phyloP scores from a whole-genome alignment of 2,329 filamentous ascomycete genomes.

The Xylariomycetidae sp. region DNA sequence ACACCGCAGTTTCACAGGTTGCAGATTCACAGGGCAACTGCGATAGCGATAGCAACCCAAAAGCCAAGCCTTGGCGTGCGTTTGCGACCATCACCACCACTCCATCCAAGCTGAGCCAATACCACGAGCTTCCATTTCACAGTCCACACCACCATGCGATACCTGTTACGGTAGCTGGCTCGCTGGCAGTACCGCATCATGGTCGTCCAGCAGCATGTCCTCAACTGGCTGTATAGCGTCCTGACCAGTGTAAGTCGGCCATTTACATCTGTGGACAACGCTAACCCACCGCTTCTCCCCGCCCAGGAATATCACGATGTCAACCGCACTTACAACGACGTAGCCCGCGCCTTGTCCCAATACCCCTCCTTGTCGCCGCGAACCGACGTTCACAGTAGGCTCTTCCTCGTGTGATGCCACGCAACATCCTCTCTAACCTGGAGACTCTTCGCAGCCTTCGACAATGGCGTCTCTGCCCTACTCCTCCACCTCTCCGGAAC shows the following conservation, averaged over 20 bases:
- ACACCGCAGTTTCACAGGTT: too few species aligned
- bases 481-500: slow-evolving; percentile 84
- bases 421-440: slow-evolving; percentile 5
- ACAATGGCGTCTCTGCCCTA: slow-evolving; percentile 79
- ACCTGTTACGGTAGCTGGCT: slow-evolving; percentile 14
- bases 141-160: slow-evolving; percentile 9
- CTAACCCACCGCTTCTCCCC: slow-evolving; percentile 3
- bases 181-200: slow-evolving; percentile 31
- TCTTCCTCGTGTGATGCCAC: slow-evolving; percentile 4
- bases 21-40: too few species aligned
- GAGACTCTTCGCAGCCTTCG: too few species aligned
- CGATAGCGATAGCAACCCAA: too few species aligned
- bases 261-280: slow-evolving; percentile 4
- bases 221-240: slow-evolving; percentile 94
- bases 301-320: slow-evolving; percentile 85
- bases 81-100: too few species aligned
- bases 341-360: slow-evolving; percentile 72
- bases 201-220: slow-evolving; percentile 79
- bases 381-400: slow-evolving; percentile 90
- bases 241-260: slow-evolving; percentile 61
- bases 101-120: too few species aligned
- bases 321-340: slow-evolving; percentile 86
- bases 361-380: slow-evolving; percentile 76
- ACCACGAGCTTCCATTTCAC: not conserved
- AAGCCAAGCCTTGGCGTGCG: too few species aligned